A percentile compares a stretch with the other conserved stretches of the same genome.
Evolutionary conservation across 2,329 filamentous ascomycete species (phyloP).

Genomic region (Macrophomina phaseolina): DNA sequence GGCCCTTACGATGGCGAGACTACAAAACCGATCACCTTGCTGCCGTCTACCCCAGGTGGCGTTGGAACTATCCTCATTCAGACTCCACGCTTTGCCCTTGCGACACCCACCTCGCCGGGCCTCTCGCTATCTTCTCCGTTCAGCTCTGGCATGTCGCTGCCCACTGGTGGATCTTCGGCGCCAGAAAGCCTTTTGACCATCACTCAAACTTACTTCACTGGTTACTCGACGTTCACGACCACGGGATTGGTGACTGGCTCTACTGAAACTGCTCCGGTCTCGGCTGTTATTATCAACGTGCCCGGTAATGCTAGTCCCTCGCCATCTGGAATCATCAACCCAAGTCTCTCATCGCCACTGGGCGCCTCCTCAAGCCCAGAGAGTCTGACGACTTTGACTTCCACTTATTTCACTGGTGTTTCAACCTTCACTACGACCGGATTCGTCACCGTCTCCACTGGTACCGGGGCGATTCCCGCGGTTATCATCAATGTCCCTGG

Average conservation of each 20-base stretch:
- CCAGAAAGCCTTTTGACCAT: background rate
- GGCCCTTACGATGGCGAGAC: slow-evolving; percentile 4
- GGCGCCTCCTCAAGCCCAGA: background rate
- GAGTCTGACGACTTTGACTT: background rate
- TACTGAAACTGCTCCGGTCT: background rate
- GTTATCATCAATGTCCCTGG: background rate
- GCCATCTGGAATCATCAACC: too few relatives aligned
- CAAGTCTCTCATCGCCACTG: background rate
- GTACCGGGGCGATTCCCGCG: background rate
- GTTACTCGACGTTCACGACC: background rate
- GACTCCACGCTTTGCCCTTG: background rate
- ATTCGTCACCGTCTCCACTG: background rate
- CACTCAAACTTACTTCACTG: background rate
- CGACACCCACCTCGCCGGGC: background rate
- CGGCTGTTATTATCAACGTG: background rate
- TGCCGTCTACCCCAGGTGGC: background rate
- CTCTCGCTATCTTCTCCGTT: background rate
- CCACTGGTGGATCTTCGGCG: background rate
- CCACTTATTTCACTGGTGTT: background rate
- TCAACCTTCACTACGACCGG: background rate
- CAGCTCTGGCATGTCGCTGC: background rate
- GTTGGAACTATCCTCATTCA: background rate
- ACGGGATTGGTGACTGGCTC: background rate
- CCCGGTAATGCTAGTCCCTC: background rate
- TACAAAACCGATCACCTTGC: background rate